A percentile compares a stretch with the other conserved stretches of the same genome.
Evolutionary conservation across 345 rosid genomes (phyloP).

Genomic region (Eucalyptus pumila): DNA sequence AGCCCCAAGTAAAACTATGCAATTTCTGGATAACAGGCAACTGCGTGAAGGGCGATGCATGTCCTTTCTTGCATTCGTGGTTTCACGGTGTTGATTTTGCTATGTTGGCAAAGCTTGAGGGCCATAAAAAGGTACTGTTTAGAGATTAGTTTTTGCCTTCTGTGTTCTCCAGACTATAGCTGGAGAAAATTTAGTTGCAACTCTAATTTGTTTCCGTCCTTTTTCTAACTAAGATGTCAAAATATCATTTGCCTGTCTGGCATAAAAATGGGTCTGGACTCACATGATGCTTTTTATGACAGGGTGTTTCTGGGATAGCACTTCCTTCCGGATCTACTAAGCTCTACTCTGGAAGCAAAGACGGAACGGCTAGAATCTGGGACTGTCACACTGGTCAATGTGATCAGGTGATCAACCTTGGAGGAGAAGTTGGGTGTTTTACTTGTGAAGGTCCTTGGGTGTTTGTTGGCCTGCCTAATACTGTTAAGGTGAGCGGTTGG

Average conservation of each 20-base stretch:
- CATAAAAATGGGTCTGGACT: background rate
- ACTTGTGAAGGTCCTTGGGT: constrained; percentile 49
- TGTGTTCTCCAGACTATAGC: background rate
- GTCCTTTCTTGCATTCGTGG: constrained; percentile 9
- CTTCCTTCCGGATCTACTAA: constrained; percentile 39
- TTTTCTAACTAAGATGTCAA: background rate
- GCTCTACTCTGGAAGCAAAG: constrained; percentile 42
- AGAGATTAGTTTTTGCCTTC: background rate
- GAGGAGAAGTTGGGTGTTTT: constrained; percentile 32
- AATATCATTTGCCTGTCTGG: background rate
- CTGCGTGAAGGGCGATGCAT: constrained; percentile 9
- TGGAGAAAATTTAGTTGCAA: background rate
- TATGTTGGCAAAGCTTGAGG: constrained; percentile 16
- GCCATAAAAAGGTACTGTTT: constrained; percentile 14
- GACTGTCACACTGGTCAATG: constrained; percentile 43
- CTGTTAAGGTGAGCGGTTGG: constrained; percentile 19
- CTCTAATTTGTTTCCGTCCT: background rate
- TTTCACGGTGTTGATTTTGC: constrained; percentile 9
- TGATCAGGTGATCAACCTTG: constrained; percentile 9
- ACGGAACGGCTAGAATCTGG: constrained; percentile 37
- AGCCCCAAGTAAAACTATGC: background rate
- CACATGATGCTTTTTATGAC: background rate
- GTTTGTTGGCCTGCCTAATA: constrained; percentile 42
- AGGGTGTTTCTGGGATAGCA: constrained; percentile 36
- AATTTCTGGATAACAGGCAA: constrained; percentile 4